phyloP scores from a whole-genome alignment of 768 basidiomycete species.

The Botryobasidium botryosum region DNA sequence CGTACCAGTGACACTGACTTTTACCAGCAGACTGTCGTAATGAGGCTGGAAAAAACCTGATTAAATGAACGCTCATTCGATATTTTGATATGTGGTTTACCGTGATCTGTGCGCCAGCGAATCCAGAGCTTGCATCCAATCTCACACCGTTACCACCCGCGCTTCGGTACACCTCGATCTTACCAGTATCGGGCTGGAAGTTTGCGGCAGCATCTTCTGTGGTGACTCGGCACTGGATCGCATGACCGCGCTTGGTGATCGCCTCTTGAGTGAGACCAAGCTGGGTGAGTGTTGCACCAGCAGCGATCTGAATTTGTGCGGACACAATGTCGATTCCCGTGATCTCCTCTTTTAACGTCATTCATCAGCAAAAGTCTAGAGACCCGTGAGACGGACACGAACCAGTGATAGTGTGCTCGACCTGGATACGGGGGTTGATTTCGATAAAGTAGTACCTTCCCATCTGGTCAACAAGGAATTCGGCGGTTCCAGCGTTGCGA shows the following conservation, averaged over 20 bases:
- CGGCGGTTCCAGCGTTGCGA: conserved; percentile 93
- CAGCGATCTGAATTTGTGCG: conserved; percentile 99
- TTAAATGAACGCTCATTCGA: conserved; percentile 4
- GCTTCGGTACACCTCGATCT: conserved; percentile 97
- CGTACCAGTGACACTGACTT: conserved; percentile 87
- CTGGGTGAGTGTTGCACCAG: conserved; percentile 87
- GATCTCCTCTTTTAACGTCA: conserved; percentile 64
- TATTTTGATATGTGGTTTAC: conserved; percentile 25
- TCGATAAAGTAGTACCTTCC: conserved; percentile 98
- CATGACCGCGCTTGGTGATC: conserved; percentile 89
- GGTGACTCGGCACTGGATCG: conserved; percentile 96
- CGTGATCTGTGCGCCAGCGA: conserved; percentile 97
- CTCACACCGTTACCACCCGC: conserved; percentile 98
- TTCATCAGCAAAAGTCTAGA: conserved; percentile 8
- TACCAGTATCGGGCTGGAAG: conserved; percentile 98
- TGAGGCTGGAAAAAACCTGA: conserved; percentile 45
- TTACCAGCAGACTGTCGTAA: conserved; percentile 95
- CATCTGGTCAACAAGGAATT: conserved; percentile 95
- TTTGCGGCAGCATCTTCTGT: conserved; percentile 84
- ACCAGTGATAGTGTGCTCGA: conserved; percentile 99
- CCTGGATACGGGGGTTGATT: conserved; percentile 98
- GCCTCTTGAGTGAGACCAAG: conserved; percentile 92
- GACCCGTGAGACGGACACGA: conserved; percentile 3
- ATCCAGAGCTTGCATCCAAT: conserved; percentile 90
- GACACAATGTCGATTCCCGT: conserved; percentile 99